These are phyloP conservation scores for Beta vulgaris DNA, from an alignment of 148 eudicot genomes.

Conservation along the genomic window DNA sequence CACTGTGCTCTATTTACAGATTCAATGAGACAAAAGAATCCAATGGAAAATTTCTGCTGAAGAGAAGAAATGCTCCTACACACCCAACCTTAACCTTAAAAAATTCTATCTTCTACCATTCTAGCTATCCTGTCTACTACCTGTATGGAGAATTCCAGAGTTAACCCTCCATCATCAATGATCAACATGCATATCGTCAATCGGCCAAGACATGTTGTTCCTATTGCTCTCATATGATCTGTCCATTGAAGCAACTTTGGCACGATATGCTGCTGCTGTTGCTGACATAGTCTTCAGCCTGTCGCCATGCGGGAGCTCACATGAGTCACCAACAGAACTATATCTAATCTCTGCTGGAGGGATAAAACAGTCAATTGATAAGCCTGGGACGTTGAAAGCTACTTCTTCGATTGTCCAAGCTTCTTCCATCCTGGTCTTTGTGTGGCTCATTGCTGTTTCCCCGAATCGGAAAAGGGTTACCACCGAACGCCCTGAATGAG, in stretches of 20 bases:
- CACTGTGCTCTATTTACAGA: conserved; percentile 55
- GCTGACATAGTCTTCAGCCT: conserved; percentile 52
- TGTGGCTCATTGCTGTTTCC: conserved; percentile 79
- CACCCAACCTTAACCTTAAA: conserved; percentile 17
- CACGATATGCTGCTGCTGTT: conserved; percentile 57
- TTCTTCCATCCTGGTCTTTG: conserved; percentile 77
- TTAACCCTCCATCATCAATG: conserved; percentile 22
- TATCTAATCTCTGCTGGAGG: conserved; percentile 83
- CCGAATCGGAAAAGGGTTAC: conserved; percentile 94
- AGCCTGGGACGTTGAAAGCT: conserved; percentile 73
- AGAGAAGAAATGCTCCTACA: conserved; percentile 19
- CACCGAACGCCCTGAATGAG: conserved; percentile 89
- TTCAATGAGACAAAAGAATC: conserved; percentile 29
- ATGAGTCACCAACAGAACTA: conserved; percentile 50
- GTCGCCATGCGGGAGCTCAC: conserved; percentile 59
- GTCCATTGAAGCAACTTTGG: conserved; percentile 66
- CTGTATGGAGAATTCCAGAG: conserved; percentile 25
- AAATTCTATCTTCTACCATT: conserved; percentile 29
- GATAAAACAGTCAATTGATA: conserved; percentile 80
- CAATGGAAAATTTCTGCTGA: conserved; percentile 32
- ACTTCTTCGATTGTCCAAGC: conserved; percentile 80
- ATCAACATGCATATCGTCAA: conserved; percentile 54
- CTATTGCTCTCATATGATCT: conserved; percentile 33
- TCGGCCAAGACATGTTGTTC: conserved; percentile 53
- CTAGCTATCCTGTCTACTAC: conserved; percentile 33